Percentiles rank a stretch among this genome's conserved stretches.
Evolutionary conservation across 306 rosid species (phyloP).

Genomic region (Prunus mira): DNA sequence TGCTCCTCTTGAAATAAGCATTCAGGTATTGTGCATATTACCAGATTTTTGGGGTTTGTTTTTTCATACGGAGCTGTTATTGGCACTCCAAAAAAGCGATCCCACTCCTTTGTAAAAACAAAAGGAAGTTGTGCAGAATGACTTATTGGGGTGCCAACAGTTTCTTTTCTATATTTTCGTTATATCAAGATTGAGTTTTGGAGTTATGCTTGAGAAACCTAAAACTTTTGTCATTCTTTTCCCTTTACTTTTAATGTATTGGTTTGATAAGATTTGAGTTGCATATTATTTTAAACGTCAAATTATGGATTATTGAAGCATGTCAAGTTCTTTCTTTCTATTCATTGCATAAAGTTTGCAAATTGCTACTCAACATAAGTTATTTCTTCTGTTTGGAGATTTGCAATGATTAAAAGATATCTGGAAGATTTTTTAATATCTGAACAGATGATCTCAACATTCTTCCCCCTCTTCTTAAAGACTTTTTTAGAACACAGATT

Average conservation of each 20-base stretch:
- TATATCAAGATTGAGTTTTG: not conserved
- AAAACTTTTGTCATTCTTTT: not conserved
- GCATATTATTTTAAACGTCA: not conserved
- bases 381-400: not conserved
- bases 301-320: no score
- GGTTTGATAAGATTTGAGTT: not conserved
- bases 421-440: not conserved
- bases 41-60: not conserved
- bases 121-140: no score
- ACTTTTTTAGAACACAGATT: not conserved
- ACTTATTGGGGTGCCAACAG: no score
- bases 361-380: not conserved
- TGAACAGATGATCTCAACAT: not conserved
- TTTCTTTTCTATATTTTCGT: no score
- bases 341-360: not conserved
- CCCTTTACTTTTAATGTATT: not conserved
- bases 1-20: not conserved
- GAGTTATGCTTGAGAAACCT: not conserved
- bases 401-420: not conserved
- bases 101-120: no score
- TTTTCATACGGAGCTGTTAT: no score
- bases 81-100: no score
- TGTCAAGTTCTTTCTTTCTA: not conserved
- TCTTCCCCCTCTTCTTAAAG: not conserved
- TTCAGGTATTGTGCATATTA: not conserved